Percentiles rank a stretch among this genome's conserved stretches.
phyloP scores from a whole-genome alignment of 305 asterid species.

The Salvia sclarea region DNA sequence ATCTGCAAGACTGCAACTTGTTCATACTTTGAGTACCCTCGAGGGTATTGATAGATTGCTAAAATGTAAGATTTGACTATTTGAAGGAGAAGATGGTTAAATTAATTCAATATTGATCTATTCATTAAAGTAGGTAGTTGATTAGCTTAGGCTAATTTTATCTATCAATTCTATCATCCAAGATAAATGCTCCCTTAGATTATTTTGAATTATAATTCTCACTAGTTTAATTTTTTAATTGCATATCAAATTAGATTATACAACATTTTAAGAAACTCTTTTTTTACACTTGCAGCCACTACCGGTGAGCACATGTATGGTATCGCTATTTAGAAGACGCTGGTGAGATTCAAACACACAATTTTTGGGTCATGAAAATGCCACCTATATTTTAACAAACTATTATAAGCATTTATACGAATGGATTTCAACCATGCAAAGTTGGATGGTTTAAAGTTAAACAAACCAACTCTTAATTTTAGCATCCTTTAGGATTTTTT shows the following conservation, averaged over 20 bases:
- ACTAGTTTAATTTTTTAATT: neutral
- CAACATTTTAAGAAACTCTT: neutral
- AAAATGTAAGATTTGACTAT: too few species aligned
- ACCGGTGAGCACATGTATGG: too few species aligned
- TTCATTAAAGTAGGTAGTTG: too few species aligned
- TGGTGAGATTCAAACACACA: neutral
- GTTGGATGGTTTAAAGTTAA: neutral
- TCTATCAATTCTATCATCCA: too few species aligned
- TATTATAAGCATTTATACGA: neutral
- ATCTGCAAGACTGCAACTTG: too few species aligned
- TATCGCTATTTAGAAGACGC: neutral
- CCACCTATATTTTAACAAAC: neutral
- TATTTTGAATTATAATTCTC: neutral
- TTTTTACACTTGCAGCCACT: neutral
- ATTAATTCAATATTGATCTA: too few species aligned
- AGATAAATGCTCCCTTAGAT: too few species aligned
- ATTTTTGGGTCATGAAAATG: neutral
- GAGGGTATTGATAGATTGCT: too few species aligned
- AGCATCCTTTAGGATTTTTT: too few species aligned
- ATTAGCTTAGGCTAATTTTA: too few species aligned
- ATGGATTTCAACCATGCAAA: neutral
- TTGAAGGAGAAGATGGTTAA: too few species aligned
- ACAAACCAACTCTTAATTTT: neutral
- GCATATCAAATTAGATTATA: neutral
- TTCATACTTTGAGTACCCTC: too few species aligned